Evolutionary conservation across 1,139 yeast genomes (phyloP).

Genomic region (Blastobotrys persicus): DNA sequence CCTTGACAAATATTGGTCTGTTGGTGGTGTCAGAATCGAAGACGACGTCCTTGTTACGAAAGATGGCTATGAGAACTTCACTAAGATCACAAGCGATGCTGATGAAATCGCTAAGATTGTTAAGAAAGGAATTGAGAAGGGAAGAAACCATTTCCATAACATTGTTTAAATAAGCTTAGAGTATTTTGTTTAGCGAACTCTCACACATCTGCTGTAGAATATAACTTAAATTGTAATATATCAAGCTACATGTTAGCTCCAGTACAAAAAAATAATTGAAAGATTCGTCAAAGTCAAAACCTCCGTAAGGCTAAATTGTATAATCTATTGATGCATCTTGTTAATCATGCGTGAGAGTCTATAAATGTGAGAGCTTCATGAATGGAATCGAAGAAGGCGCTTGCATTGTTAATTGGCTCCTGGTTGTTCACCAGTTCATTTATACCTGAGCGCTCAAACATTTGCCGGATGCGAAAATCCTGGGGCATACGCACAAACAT

Average conservation of each 20-base stretch:
- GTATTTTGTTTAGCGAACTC: too few species aligned
- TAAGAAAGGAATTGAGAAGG: conserved; percentile 63
- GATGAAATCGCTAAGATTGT: conserved; percentile 76
- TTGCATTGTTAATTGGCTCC: conserved; percentile 15
- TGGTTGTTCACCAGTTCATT: conserved; percentile 32
- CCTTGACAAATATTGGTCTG: conserved; percentile 73
- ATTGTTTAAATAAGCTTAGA: conserved; percentile 33
- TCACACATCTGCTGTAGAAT: too few species aligned
- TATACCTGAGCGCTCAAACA: conserved; percentile 41
- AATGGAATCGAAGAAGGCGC: conserved; percentile 37
- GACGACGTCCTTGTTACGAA: conserved; percentile 83
- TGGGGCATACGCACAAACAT: conserved; percentile 64
- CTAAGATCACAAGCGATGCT: conserved; percentile 82
- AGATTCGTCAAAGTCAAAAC: neutral
- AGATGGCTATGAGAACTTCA: conserved; percentile 75
- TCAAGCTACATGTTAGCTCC: too few species aligned
- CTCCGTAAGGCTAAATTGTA: too few species aligned
- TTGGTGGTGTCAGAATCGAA: conserved; percentile 96
- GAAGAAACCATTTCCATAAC: conserved; percentile 62
- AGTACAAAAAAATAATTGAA: too few species aligned
- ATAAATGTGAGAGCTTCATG: conserved; percentile 37
- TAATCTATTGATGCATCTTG: neutral
- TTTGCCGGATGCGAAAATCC: conserved; percentile 39
- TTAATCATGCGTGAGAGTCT: conserved; percentile 22
- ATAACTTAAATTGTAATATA: too few species aligned